Base-by-base conservation (phyloP, 1,139 yeast species). In the Kurtzmaniella quercitrusa region DNA sequence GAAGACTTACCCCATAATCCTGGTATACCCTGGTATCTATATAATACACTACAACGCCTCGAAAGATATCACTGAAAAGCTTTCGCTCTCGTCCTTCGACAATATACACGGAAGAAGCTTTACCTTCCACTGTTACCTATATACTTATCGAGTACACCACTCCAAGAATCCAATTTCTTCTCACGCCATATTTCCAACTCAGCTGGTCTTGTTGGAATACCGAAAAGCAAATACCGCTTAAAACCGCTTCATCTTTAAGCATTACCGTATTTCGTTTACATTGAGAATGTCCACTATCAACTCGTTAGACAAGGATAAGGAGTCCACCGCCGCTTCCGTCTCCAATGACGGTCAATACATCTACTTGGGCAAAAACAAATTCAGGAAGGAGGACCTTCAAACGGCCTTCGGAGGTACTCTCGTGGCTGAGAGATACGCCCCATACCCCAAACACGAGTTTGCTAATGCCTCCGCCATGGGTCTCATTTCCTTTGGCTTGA, bases 391-490 rank as follows among this genome's bases (percentile, higher is more conserved):
- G 2, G 46, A 44, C 15, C 41, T 44, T 37, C 36, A 27, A 24
- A 33, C 39, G 19, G 46, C 46, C 21, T 51, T 50, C 40, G 69
- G 66, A 29, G 68, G 68, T 55, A 55, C 61, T 5, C 58, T 64
- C 50, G 60, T 56, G 39, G 62, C 63, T 8, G 68, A 59, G 5
- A 46, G 62, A 40, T 51, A 51, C 21, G 47, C 65, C 0, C 60
- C 66, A 5, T 55, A 51, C 42, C 61, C 66, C 8, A 46, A 44
- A 27, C 50, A 59, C 40, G 47, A 56, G 40, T 51, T 63, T 38
- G 65, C 57, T 39, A 65, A 64, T 48, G 67, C 68, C 1, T 60
- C 66, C 24, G 67, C 69, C 0, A 50, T 62, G 41, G 68, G 68
- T 1, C 58, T 64, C 46, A 48, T 57, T 25, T 65, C 59, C 4